Evolutionary conservation across 2,329 filamentous ascomycete species (phyloP), one percentile per base, ranked within the genome.

Genomic region (Microcyclosporella mali): DNA sequence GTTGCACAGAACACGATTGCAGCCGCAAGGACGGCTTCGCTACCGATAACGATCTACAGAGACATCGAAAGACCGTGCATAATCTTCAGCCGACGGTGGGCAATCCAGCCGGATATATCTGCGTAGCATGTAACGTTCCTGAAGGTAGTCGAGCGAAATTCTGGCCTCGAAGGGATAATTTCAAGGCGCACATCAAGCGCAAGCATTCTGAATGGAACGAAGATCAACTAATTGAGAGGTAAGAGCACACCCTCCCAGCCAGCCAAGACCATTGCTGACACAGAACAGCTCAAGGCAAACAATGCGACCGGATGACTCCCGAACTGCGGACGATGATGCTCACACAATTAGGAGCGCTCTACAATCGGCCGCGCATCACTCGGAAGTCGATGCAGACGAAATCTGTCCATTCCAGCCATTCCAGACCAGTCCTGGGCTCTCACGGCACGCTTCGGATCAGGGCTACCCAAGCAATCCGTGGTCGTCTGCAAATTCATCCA

Each of bases 101-200:
- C 7, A 68, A 66, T 0, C 70, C 68, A 15, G 41, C 40, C 32
- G 59, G 59, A 21, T 61, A 54, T 33, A 74, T 74, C 46, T 70
- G 70, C 30, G 86, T 75, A 51, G 74, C 71, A 43, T 92, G 85
- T 59, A 72, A 71, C 38, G 67, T 76, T 4, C 64, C 65, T 6
- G 56, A 67, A 16, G 70, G 67, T 17, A 81, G 71, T 48, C 69
- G 69, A 1, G 18, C 32, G 25, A 94, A 94, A 61, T 67, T 74
- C 28, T 95, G 86, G 86, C 83, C 84, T 1, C 78, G 89, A 16
- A 71, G 82, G 38, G 89, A 95, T 63, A 95, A 95, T 58, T 95
- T 95, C 62, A 82, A 82, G 47, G 79, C 83, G 28, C 89, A 95
- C 59, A 72, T 94, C 34, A 71, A 68, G 37, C 77, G 82, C 9